phyloP scores from a whole-genome alignment of 2,329 filamentous ascomycete species.

The Escovopsis sp. region DNA sequence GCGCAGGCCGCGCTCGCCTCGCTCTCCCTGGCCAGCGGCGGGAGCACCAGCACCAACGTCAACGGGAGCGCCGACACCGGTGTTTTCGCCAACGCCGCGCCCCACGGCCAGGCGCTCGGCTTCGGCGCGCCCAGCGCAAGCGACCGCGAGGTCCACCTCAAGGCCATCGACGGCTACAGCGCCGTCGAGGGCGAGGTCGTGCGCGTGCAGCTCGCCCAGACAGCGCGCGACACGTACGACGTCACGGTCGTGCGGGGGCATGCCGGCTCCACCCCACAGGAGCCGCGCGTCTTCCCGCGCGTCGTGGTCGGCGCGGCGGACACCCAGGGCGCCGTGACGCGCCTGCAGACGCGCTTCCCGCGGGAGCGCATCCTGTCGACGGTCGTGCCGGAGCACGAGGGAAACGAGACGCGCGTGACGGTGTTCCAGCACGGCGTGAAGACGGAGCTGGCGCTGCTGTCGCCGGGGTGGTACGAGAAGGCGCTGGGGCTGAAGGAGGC shows the following conservation, averaged over 20 bases:
- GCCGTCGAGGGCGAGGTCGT: slow-evolving; percentile 50
- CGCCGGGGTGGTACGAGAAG: slow-evolving; percentile 73
- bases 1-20: slow-evolving; percentile 76
- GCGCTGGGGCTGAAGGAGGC: slow-evolving; percentile 71
- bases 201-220: slow-evolving; percentile 43
- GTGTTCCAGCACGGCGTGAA: slow-evolving; percentile 60
- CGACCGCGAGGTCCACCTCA: slow-evolving; percentile 36
- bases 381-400: slow-evolving; percentile 44
- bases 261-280: slow-evolving; percentile 10
- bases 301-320: slow-evolving; percentile 29
- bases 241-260: slow-evolving; percentile 20
- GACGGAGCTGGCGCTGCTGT: slow-evolving; percentile 41
- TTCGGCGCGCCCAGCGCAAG: slow-evolving; percentile 32
- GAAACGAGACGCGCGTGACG: slow-evolving; percentile 47
- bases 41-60: slow-evolving; percentile 30
- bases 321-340: slow-evolving; percentile 14
- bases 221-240: slow-evolving; percentile 31
- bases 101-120: slow-evolving; percentile 38
- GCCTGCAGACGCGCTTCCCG: slow-evolving; percentile 51
- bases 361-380: slow-evolving; percentile 67
- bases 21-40: slow-evolving; percentile 35
- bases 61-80: slow-evolving; percentile 32
- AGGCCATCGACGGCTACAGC: slow-evolving; percentile 44
- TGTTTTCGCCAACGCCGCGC: slow-evolving; percentile 33
- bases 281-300: slow-evolving; percentile 20